Evolutionary conservation across 2,329 filamentous ascomycete species (phyloP).

Genomic region (Colletotrichum orbiculare): DNA sequence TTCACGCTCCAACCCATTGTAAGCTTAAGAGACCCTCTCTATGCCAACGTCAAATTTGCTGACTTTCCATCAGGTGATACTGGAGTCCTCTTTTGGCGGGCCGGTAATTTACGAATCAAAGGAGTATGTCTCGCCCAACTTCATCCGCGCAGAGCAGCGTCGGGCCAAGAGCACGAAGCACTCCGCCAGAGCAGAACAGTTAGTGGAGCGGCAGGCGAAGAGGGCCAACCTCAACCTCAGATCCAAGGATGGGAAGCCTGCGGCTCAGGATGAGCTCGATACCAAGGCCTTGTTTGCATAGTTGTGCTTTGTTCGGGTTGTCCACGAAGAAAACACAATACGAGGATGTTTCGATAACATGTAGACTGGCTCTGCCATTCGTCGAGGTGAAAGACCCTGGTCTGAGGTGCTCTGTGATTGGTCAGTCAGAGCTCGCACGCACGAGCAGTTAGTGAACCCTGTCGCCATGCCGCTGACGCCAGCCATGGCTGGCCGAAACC

Average conservation of each 20-base stretch:
- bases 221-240: conserved; percentile 81
- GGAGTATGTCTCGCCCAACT: conserved; percentile 96
- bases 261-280: conserved; percentile 77
- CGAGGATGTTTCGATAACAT: neutral
- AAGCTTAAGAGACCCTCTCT: neutral
- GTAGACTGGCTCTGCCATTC: neutral
- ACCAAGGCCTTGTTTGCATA: conserved; percentile 81
- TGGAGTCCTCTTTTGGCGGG: conserved; percentile 94
- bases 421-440: conserved; percentile 3
- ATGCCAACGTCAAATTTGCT: conserved; percentile 41
- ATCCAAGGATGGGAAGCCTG: conserved; percentile 71
- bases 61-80: conserved; percentile 66
- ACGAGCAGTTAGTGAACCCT: conserved; percentile 13
- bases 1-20: conserved; percentile 90
- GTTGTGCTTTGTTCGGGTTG: conserved; percentile 15
- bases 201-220: conserved; percentile 78
- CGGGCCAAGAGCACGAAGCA: conserved; percentile 81
- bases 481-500: conserved; percentile 10
- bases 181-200: conserved; percentile 79
- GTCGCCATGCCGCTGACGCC: conserved; percentile 16
- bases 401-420: neutral
- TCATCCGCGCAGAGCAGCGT: conserved; percentile 85
- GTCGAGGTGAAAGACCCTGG: too few relatives aligned
- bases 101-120: conserved; percentile 99
- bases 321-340: neutral